A percentile compares a stretch with the other conserved stretches of the same genome.
Conservation (phyloP, 106 monocot genomes). For the Dendrobium catenatum region DNA sequence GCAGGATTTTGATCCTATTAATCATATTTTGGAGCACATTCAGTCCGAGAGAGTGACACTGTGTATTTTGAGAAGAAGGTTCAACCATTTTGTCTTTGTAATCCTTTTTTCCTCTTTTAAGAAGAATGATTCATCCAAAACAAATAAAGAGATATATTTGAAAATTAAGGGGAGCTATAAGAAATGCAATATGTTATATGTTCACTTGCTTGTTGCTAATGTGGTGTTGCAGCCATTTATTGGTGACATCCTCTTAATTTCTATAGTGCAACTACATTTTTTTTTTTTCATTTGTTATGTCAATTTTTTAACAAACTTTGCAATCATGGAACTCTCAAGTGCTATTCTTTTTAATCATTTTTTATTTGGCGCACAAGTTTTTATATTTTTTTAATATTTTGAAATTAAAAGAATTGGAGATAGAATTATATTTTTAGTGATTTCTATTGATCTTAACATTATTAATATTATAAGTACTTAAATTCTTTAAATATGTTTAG, state of each 20-base stretch:
- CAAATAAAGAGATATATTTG: not conserved
- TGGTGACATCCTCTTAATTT: not conserved
- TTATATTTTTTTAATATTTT: not conserved
- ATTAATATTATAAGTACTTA: too few species aligned
- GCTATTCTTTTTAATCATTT: not conserved
- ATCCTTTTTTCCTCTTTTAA: not conserved
- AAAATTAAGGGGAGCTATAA: not conserved
- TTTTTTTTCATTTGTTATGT: not conserved
- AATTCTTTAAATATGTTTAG: too few species aligned
- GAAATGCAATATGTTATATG: not conserved
- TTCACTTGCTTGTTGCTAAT: not conserved
- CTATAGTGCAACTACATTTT: not conserved
- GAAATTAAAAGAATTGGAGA: too few species aligned
- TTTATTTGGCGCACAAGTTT: not conserved
- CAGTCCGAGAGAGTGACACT: constrained; percentile 67
- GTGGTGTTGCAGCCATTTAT: not conserved
- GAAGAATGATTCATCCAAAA: not conserved
- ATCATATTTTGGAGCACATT: constrained; percentile 61
- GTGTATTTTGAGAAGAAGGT: constrained; percentile 19
- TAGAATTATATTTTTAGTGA: too few species aligned
- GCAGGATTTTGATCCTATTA: constrained; percentile 95
- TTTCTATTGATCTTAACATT: too few species aligned
- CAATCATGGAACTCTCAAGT: not conserved
- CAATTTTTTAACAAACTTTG: not conserved
- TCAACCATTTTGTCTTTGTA: not conserved